A percentile compares a stretch with the other conserved stretches of the same genome.
These are phyloP conservation scores for Fonsecaea erecta DNA, from an alignment of 2,329 filamentous ascomycete species.

Conservation along the genomic window DNA sequence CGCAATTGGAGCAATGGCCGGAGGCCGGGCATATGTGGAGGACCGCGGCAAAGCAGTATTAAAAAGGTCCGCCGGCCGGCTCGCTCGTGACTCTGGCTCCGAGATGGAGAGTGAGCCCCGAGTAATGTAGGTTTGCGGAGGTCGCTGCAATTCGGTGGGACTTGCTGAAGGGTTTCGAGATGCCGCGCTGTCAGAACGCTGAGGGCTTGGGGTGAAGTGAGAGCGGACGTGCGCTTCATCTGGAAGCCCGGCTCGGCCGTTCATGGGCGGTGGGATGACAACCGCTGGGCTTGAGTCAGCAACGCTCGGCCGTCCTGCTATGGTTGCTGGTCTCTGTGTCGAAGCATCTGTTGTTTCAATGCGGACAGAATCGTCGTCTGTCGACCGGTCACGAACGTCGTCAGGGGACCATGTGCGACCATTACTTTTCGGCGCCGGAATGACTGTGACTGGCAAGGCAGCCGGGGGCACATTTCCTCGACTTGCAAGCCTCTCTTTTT, in stretches of 20 bases:
- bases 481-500: conserved; percentile 51
- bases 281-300: conserved; percentile 49
- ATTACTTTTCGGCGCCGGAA: conserved; percentile 61
- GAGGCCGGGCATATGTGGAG: conserved; percentile 5
- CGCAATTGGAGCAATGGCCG: conserved; percentile 18
- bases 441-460: conserved; percentile 62
- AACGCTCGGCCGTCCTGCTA: background rate
- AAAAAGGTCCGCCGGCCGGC: background rate
- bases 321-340: background rate
- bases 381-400: conserved; percentile 31
- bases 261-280: conserved; percentile 63
- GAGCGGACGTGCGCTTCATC: conserved; percentile 38
- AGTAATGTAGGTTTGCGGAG: conserved; percentile 16
- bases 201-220: background rate
- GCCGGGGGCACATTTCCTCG: conserved; percentile 44
- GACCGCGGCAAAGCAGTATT: conserved; percentile 11
- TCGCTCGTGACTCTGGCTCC: conserved; percentile 19
- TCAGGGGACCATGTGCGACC: conserved; percentile 61
- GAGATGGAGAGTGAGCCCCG: conserved; percentile 29
- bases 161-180: background rate
- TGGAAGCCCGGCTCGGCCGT: conserved; percentile 61
- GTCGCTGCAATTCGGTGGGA: background rate
- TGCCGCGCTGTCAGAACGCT: conserved; percentile 7
- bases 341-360: conserved; percentile 1
- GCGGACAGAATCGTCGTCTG: conserved; percentile 9